Base-by-base conservation (phyloP, 192 early-diverging fungal species). In the Diversispora epigaea region DNA sequence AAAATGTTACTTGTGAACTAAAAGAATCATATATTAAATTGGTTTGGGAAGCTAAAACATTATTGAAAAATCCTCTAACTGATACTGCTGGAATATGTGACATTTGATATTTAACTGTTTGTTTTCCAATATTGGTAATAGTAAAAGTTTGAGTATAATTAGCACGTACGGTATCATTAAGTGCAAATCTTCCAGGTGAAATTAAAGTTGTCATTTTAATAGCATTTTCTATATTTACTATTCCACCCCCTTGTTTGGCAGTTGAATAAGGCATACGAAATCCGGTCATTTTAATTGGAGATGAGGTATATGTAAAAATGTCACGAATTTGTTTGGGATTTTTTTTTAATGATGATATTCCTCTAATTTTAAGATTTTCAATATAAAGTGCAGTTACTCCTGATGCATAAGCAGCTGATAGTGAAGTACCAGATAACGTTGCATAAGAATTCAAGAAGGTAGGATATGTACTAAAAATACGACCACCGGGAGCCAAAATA, bases 171-270 rank as follows among this genome's bases (percentile, higher is more conserved):
- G 77, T 79, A 61, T 90, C 86, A 60, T 85, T 85, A 46, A 92
- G 79, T 6, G 86, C 82, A 45, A 94, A 69, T 8, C 80, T 79
- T 10, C 84, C 77, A 2, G 94, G 93, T 8, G 76, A 78, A 45
- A 93, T 77, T 1, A 77, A 45, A 2, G 82, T 79, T 12, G 85
- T 83, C 9, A 89, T 73, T 9, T 49, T 78, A 55, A 94, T 54
- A 4, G 94, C 87, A 32, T 84, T 71, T 58, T 80, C 84, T 54
- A 93, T 75, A 79, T 94, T 87, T 39, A 97, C 82, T 39, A 96
- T 80, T 19, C 95, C 95, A 55, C 82, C 83, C 8, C 93, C 93
- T 76, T 91, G 90, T 60, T 79, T 43, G 21, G 70, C 87, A 17
- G 90, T 12, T 45, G 41, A 12, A n/a, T 55, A 32, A 41, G 17